phyloP scores from a whole-genome alignment of 257 asterid genomes.

The Salvia miltiorrhiza region DNA sequence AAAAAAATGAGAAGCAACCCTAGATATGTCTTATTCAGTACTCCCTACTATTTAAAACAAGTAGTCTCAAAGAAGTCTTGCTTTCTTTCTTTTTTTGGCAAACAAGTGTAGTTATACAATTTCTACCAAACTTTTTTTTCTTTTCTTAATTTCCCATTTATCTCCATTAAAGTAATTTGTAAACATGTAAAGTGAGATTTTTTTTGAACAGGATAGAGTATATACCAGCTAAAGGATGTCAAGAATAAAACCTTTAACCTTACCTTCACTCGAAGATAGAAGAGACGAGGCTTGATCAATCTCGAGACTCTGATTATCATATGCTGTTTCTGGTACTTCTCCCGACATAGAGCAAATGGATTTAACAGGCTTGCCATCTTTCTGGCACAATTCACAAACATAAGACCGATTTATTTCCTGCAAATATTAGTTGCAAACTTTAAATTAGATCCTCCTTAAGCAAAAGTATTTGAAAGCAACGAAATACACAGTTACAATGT shows the following conservation, averaged over 20 bases:
- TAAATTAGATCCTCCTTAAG: background rate
- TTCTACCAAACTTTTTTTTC: too few relatives aligned
- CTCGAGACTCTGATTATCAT: conserved; percentile 29
- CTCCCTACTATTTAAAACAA: too few relatives aligned
- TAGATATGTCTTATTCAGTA: too few relatives aligned
- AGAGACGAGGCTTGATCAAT: conserved; percentile 32
- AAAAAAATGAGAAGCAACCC: background rate
- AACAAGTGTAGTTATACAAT: too few relatives aligned
- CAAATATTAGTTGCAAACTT: conserved; percentile 9
- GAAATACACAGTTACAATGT: too few relatives aligned
- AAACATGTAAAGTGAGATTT: too few relatives aligned
- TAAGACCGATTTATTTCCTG: conserved; percentile 53
- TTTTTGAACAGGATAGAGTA: background rate
- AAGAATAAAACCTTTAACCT: conserved; percentile 27
- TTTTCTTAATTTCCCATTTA: too few relatives aligned
- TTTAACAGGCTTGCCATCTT: conserved; percentile 42
- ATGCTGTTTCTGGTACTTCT: conserved; percentile 26
- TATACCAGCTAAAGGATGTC: conserved; percentile 4
- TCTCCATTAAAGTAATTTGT: too few relatives aligned
- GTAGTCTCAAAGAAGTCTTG: too few relatives aligned
- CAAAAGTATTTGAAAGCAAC: conserved; percentile 7
- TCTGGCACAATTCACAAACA: conserved; percentile 83
- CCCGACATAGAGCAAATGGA: conserved; percentile 31
- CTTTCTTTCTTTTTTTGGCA: too few relatives aligned
- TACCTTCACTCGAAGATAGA: conserved; percentile 37